Conservation (phyloP, 2,329 filamentous ascomycete species). For the Helotiales sp. region DNA sequence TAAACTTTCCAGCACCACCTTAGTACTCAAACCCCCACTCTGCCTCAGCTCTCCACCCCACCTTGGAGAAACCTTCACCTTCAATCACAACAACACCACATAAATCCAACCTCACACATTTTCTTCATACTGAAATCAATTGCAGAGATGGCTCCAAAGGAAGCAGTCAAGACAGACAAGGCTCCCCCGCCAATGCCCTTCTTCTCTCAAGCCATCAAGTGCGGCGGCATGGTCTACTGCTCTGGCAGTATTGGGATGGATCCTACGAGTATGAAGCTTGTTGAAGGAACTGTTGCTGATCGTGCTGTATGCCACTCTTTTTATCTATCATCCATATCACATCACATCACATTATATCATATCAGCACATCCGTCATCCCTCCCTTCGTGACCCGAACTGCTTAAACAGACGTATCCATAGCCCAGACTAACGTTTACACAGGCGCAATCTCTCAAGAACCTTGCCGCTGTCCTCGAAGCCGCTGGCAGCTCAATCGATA, state of each 20-base stretch:
- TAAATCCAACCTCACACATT: background rate
- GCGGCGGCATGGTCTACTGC: conserved; percentile 70
- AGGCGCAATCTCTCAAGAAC: conserved; percentile 59
- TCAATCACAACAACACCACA: background rate
- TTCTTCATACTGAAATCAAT: background rate
- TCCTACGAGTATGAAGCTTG: conserved; percentile 51
- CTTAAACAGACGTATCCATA: no score
- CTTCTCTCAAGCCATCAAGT: conserved; percentile 60
- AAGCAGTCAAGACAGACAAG: conserved; percentile 30
- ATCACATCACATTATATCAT: background rate
- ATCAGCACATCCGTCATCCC: background rate
- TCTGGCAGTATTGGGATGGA: conserved; percentile 63
- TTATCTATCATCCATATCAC: background rate
- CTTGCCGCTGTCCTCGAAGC: conserved; percentile 59
- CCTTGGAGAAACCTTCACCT: background rate
- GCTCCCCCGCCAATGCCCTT: conserved; percentile 54
- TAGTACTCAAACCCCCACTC: background rate
- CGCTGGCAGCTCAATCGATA: conserved; percentile 57
- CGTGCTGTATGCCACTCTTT: conserved; percentile 44
- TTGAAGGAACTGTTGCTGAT: conserved; percentile 57
- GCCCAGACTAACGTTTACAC: background rate
- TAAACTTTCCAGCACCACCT: no score
- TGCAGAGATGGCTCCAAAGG: conserved; percentile 26
- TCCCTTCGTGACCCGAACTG: background rate
- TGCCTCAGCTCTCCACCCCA: background rate